Evolutionary conservation across 768 basidiomycete genomes (phyloP).

Genomic region (Russula sp.): DNA sequence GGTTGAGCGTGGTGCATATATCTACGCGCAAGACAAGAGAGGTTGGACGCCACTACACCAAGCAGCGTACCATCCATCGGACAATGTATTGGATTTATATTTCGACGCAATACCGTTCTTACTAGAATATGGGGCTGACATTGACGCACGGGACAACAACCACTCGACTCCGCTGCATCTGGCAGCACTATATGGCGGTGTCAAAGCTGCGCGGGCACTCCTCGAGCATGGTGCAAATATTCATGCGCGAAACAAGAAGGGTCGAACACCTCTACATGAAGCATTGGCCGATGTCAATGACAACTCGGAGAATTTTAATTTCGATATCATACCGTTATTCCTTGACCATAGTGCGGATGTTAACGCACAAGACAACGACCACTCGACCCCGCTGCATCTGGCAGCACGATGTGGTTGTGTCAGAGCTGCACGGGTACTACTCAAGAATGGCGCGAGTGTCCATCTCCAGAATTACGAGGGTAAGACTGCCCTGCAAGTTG

Average conservation of each 20-base stretch:
- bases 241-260: neutral
- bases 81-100: neutral
- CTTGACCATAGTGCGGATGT: neutral
- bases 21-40: neutral
- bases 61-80: neutral
- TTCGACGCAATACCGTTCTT: neutral
- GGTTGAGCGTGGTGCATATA: neutral
- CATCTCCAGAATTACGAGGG: neutral
- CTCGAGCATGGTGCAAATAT: neutral
- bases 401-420: neutral
- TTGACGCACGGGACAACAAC: neutral
- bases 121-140: neutral
- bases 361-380: neutral
- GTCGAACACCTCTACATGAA: neutral
- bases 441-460: neutral
- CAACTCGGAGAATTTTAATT: neutral
- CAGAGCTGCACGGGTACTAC: neutral
- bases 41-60: neutral
- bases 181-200: neutral
- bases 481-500: neutral
- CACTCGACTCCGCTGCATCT: neutral
- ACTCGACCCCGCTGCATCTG: neutral
- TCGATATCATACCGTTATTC: neutral
- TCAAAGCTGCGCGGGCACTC: neutral
- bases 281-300: neutral